Percentiles rank a stretch among this genome's conserved stretches.
phyloP scores from a whole-genome alignment of 441 rosid species.

The Pelargonium cotyledonis region DNA sequence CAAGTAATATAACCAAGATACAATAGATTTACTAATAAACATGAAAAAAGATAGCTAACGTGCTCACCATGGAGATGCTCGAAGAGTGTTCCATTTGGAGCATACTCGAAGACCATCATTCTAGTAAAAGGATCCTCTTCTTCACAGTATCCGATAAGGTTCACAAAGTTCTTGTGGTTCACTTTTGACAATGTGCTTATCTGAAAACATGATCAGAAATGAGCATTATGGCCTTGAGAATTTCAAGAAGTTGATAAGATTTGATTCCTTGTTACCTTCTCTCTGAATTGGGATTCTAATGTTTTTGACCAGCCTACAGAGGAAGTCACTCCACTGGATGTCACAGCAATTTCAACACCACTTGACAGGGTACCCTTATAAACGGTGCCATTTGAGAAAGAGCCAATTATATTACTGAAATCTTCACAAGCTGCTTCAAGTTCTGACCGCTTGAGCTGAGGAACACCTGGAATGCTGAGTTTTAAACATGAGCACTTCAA shows the following conservation, averaged over 20 bases:
- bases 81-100: slow-evolving; percentile 87
- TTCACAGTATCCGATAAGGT: slow-evolving; percentile 78
- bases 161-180: slow-evolving; percentile 89
- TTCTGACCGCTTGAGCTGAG: slow-evolving; percentile 74
- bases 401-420: slow-evolving; percentile 86
- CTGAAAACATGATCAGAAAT: slow-evolving; percentile 36
- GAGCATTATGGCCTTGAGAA: neutral
- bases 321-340: slow-evolving; percentile 45
- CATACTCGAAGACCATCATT: slow-evolving; percentile 93
- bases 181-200: slow-evolving; percentile 65
- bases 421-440: slow-evolving; percentile 94
- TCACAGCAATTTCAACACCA: slow-evolving; percentile 86
- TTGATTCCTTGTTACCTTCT: slow-evolving; percentile 47
- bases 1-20: neutral
- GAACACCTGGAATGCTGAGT: slow-evolving; percentile 53
- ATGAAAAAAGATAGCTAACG: slow-evolving; percentile 6
- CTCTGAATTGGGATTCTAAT: slow-evolving; percentile 60
- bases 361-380: slow-evolving; percentile 90
- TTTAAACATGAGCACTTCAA: slow-evolving; percentile 5
- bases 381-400: slow-evolving; percentile 54
- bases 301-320: slow-evolving; percentile 54
- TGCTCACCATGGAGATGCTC: slow-evolving; percentile 90
- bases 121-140: slow-evolving; percentile 76
- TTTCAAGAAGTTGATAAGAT: neutral
- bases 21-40: neutral